Evolutionary conservation across 2,329 filamentous ascomycete species (phyloP), one percentile per base, ranked within the genome.

Genomic region (Beauveria sp.): DNA sequence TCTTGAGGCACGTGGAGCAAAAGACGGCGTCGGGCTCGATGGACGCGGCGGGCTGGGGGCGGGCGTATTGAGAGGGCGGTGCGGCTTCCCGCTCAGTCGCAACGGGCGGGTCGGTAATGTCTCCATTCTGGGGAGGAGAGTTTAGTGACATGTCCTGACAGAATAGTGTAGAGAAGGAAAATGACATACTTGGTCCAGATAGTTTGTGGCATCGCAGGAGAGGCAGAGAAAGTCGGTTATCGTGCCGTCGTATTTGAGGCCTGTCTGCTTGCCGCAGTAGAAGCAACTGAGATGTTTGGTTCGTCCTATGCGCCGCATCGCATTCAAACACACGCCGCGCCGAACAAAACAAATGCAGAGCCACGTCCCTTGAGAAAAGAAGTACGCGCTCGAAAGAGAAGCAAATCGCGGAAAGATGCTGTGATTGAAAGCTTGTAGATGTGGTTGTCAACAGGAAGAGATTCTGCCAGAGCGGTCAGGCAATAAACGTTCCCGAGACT

Each of bases 61-160:
- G 76, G 58, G 78, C 82, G 71, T 79, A 87, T 62, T 76, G 74
- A n/a, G 75, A 70, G 45, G 72, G 70, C 64, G 75, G 71, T 61
- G 77, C 71, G 60, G 77, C 71, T 68, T 77, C 72, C 64, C 74
- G 66, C 68, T 76, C 63, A 63, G 84, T 83, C 22, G 81, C 76
- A 26, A 87, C 80, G 2, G 91, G 92, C 28, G 93, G 91, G 73
- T 99, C 93, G 61, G 90, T 89, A 66, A 98, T 95, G 56, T 96
- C 87, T 69, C 93, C 93, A 72, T 91, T 85, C 89, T 95, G 69
- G 3, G 18, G 38, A 14, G 12, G 3, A 63, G 14, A 69, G 64
- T 26, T 31, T 24, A 60, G 62, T 6, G 43, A 5, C 16, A 5
- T n/a, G 12, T 49, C 10, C 55, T 24, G 60, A 59, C 38, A 49